Evolutionary conservation across 805 yeast species (phyloP), one percentile per base, ranked within the genome.

Genomic region (Monosporozyma siamensis): DNA sequence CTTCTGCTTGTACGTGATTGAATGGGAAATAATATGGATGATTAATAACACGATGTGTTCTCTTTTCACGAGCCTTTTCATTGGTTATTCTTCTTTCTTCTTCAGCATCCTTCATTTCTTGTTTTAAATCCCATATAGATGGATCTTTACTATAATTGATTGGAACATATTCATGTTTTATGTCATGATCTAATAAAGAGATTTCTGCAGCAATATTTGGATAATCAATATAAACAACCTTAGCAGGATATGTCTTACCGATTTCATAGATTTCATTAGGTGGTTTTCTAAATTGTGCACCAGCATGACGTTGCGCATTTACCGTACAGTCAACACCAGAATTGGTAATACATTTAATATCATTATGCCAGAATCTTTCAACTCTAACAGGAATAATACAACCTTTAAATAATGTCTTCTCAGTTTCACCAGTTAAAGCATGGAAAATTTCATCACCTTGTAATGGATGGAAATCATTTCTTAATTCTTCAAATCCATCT

Each of bases 11-110:
- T 43, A 70, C 72, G 46, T 83, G 74, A 53, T 78, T 83, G 68
- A 89, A 82, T 48, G 85, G 82, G 53, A 78, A 82, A 74, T 85
- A 92, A 59, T 82, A 75, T 30, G 96, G 95, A 67, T 92, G 98
- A 59, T 88, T 90, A 53, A 92, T 75, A 50, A 85, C 81, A 58
- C 95, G 78, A 42, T 61, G 66, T 26, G 80, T 75, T 48, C 79
- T 73, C 46, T 82, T 79, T 40, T 77, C 76, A 54, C 80, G 78
- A 23, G 79, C 80, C 47, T 77, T 77, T 49, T 77, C 82, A 58
- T 72, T 74, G 11, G 77, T 57, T 10, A 59, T 54, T 32, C 54
- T 75, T 40, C 64, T 65, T 51, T 80, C 90, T 39, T 65, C 68
- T 38, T 68, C 74, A 17, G 64, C 56, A 61, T 87, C 94, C n/a